Evolutionary conservation across 805 yeast genomes (phyloP).

Genomic region (Yamadazyma endophytica): DNA sequence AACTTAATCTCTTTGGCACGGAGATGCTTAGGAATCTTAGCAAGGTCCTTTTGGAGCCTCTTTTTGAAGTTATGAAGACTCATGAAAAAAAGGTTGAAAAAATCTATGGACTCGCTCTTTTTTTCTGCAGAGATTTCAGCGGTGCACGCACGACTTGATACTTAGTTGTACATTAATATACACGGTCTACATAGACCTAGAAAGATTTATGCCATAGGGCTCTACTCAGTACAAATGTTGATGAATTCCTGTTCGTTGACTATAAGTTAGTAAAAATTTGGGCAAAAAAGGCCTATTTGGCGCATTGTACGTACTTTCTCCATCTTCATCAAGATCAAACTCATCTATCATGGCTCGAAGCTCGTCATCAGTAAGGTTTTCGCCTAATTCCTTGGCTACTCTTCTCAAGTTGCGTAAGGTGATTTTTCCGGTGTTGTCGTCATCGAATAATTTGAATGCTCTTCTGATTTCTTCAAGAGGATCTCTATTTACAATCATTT

Average conservation of each 20-base stretch:
- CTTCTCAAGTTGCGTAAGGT: slow-evolving; percentile 76
- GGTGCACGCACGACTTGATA: too few species aligned
- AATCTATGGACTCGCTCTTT: too few species aligned
- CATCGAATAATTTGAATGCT: slow-evolving; percentile 87
- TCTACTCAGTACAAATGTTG: slow-evolving; percentile 72
- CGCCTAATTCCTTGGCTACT: slow-evolving; percentile 91
- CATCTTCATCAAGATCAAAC: slow-evolving; percentile 94
- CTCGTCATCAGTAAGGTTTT: slow-evolving; percentile 90
- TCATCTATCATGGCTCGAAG: slow-evolving; percentile 96
- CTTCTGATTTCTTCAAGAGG: slow-evolving; percentile 89
- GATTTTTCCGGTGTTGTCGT: slow-evolving; percentile 82
- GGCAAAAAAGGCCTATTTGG: not conserved
- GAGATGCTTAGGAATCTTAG: slow-evolving; percentile 26
- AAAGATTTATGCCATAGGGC: too few species aligned
- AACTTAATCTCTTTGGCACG: slow-evolving; percentile 21
- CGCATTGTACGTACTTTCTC: slow-evolving; percentile 56
- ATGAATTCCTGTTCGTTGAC: slow-evolving; percentile 86
- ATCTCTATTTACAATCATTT: slow-evolving; percentile 78
- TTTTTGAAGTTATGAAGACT: slow-evolving; percentile 29
- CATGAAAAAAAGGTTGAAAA: slow-evolving; percentile 21
- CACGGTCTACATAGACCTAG: too few species aligned
- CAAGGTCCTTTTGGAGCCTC: slow-evolving; percentile 34
- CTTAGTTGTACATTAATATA: too few species aligned
- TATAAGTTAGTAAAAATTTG: slow-evolving; percentile 27
- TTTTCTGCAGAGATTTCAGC: too few species aligned